Evolutionary conservation across 257 asterid species (phyloP).

Genomic region (Eustoma russellianum): DNA sequence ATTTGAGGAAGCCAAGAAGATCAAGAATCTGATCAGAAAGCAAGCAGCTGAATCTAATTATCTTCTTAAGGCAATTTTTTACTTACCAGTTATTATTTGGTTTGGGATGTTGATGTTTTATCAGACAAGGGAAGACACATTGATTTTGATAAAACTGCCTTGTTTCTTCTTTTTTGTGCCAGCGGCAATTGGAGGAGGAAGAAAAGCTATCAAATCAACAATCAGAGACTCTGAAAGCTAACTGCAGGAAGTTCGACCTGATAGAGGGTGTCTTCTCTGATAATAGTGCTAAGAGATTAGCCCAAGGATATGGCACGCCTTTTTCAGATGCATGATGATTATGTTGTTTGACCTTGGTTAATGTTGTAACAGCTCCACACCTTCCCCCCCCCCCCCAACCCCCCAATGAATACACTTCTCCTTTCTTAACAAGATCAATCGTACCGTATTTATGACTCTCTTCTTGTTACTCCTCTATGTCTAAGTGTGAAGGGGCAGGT

Average conservation of each 20-base stretch:
- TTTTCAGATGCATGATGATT: too few species aligned
- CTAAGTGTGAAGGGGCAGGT: too few species aligned
- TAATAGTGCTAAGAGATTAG: constrained; percentile 32
- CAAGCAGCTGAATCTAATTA: constrained; percentile 55
- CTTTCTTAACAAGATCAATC: too few species aligned
- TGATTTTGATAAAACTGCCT: too few species aligned
- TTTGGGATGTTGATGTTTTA: background rate
- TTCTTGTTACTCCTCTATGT: too few species aligned
- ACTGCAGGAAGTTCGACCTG: constrained; percentile 43
- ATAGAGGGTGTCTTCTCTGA: constrained; percentile 30
- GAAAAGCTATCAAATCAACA: constrained; percentile 47
- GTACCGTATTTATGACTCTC: too few species aligned
- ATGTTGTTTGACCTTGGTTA: too few species aligned
- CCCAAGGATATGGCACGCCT: constrained; percentile 18
- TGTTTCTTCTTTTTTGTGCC: background rate
- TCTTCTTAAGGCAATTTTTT: constrained; percentile 38
- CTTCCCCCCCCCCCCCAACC: too few species aligned
- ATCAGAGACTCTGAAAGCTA: constrained; percentile 31
- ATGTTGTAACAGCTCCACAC: too few species aligned
- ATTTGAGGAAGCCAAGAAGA: constrained; percentile 39
- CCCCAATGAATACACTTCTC: too few species aligned
- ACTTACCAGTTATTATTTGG: background rate
- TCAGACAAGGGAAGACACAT: background rate
- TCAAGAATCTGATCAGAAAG: constrained; percentile 29
- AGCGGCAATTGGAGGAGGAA: constrained; percentile 45